A percentile compares a stretch with the other conserved stretches of the same genome.
Evolutionary conservation across 306 rosid genomes (phyloP).

Genomic region (Vachellia pachyceras): DNA sequence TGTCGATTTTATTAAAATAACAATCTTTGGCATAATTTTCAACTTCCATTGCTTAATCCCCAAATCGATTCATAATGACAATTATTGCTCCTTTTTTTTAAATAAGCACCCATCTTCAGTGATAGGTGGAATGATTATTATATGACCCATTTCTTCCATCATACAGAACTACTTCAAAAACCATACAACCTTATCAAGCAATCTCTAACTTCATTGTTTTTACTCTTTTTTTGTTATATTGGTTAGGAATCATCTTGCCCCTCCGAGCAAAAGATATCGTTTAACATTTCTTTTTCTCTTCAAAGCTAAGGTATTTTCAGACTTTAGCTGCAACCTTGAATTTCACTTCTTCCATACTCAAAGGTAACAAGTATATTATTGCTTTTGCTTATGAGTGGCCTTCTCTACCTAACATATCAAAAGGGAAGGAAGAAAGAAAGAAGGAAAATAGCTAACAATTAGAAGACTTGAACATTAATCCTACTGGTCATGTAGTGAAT

Average conservation of each 20-base stretch:
- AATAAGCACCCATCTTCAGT: conserved; percentile 20
- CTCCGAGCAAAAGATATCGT: conserved; percentile 25
- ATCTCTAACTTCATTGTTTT: conserved; percentile 29
- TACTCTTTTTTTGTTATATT: neutral
- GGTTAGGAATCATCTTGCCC: conserved; percentile 34
- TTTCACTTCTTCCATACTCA: conserved; percentile 75
- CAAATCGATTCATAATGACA: conserved; percentile 6
- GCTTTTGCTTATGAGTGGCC: conserved; percentile 43
- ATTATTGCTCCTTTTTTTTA: conserved; percentile 28
- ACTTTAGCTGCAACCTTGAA: conserved; percentile 40
- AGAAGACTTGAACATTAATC: conserved; percentile 22
- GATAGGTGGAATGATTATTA: conserved; percentile 40
- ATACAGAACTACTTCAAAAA: conserved; percentile 34
- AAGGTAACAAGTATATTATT: conserved; percentile 51
- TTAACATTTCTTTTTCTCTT: conserved; percentile 59
- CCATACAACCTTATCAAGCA: conserved; percentile 23
- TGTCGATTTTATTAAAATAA: neutral
- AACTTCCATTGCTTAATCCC: conserved; percentile 33
- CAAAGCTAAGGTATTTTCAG: conserved; percentile 64
- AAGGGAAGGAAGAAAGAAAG: neutral
- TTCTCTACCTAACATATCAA: conserved; percentile 53
- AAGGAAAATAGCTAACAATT: conserved; percentile 8
- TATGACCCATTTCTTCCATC: conserved; percentile 23
- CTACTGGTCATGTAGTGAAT: conserved; percentile 31
- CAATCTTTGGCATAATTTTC: conserved; percentile 16